Evolutionary conservation across 1,284 basidiomycete species (phyloP), one percentile per base, ranked within the genome.

Genomic region (Sphaerobolus stellatus): DNA sequence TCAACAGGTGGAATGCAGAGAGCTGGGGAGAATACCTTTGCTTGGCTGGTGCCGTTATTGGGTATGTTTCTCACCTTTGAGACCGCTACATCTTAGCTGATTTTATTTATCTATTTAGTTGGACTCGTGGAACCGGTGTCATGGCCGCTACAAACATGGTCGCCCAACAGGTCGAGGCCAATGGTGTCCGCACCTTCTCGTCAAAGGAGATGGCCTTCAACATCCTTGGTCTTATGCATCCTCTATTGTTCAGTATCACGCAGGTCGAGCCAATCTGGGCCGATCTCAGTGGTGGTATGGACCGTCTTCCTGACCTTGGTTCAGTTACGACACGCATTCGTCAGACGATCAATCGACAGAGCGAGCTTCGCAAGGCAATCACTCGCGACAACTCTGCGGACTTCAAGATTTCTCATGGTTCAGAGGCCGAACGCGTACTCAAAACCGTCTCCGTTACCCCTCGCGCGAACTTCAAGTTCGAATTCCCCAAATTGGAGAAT

Each of bases 161-260:
- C 53, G 93, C 97, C 41, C 92, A 97, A 60, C 92, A 94, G 58
- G 83, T 99, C 49, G 96, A 99, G 76, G 83, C 88, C 61, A 84
- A 93, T 60, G 96, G 97, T 62, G 91, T 97, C 59, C 86, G 96
- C 63, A 99, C 97, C 4, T 99, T 98, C 85, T 97, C 94, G 3
- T 90, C 95, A 48, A 98, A 98, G 77, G 96, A 99, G 77, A 99
- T 99, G 96, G 94, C 95, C 3, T 99, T 99, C 86, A 99, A 98
- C 76, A 93, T 99, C 65, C 87, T 99, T 55, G 97, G 96, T 62
- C 82, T 96, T 46, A 97, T 99, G 94, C 97, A 98, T 71, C 96
- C 97, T 41, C 85, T 98, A n/a, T 83, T 99, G 50, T 98, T 98
- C 81, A 98, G 96, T 71, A 95, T 98, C 68, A 97, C 96, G n/a